These are phyloP conservation scores for Grosmannia clavigera DNA, from an alignment of 2,329 filamentous ascomycete species.

Conservation along the genomic window DNA sequence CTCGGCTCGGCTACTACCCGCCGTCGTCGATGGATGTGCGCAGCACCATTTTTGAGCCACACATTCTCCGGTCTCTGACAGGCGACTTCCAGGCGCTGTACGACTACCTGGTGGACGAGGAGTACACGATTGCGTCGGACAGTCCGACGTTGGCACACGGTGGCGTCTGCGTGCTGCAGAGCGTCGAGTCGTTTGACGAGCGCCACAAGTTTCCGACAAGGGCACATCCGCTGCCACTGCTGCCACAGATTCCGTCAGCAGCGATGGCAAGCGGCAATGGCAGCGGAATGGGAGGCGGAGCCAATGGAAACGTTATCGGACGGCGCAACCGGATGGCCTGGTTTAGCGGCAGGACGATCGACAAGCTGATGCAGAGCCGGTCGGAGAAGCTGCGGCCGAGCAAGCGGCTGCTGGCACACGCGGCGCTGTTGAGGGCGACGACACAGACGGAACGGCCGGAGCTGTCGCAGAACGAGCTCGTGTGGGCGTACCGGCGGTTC, in stretches of 20 bases:
- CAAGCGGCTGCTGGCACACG: constrained; percentile 35
- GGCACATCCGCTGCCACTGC: constrained; percentile 52
- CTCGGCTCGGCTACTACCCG: constrained; percentile 60
- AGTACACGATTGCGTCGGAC: constrained; percentile 33
- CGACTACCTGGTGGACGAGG: constrained; percentile 54
- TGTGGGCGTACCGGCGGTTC: constrained; percentile 57
- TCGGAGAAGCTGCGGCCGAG: constrained; percentile 32
- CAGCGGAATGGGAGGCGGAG: constrained; percentile 4
- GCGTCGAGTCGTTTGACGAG: constrained; percentile 52
- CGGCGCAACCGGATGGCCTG: constrained; percentile 24
- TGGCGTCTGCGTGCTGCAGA: constrained; percentile 59
- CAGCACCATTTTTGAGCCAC: constrained; percentile 40
- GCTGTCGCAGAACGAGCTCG: constrained; percentile 39
- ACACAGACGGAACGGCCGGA: constrained; percentile 24
- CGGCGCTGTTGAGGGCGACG: constrained; percentile 38
- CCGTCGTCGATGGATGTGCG: constrained; percentile 33
- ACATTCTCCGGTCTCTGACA: constrained; percentile 48
- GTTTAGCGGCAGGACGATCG: constrained; percentile 21
- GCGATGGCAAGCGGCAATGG: not conserved
- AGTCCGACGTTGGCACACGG: constrained; percentile 45
- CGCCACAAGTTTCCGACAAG: constrained; percentile 47
- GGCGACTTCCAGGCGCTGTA: constrained; percentile 61
- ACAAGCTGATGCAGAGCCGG: constrained; percentile 6
- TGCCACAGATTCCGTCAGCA: constrained; percentile 36
- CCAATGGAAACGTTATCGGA: constrained; percentile 12